Evolutionary conservation across 1,284 basidiomycete species (phyloP).

Genomic region (Ceratorhiza oryzae-sativae): DNA sequence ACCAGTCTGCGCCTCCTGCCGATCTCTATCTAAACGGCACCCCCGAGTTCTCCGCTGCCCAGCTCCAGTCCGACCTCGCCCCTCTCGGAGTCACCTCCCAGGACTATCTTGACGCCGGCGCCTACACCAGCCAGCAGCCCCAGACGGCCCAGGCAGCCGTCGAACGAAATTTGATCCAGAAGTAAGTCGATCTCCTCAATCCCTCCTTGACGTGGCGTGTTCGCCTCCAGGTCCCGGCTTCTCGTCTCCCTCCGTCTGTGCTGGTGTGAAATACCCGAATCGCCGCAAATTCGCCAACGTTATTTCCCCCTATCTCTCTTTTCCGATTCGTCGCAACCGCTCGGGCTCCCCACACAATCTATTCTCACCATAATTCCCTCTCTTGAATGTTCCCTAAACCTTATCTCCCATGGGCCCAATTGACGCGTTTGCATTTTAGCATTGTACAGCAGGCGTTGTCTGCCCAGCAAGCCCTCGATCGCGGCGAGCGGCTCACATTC

Average conservation of each 20-base stretch:
- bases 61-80: conserved; percentile 11
- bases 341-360: background rate
- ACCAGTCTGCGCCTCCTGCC: background rate
- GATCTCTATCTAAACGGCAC: conserved; percentile 13
- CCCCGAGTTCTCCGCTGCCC: background rate
- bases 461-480: conserved; percentile 32
- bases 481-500: conserved; percentile 26
- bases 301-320: conserved; percentile 30
- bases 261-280: conserved; percentile 9
- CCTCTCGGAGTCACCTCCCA: background rate
- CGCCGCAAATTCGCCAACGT: conserved; percentile 19
- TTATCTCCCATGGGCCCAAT: conserved; percentile 17
- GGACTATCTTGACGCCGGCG: conserved; percentile 14
- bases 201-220: conserved; percentile 20
- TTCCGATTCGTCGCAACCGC: conserved; percentile 1
- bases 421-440: conserved; percentile 21
- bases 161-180: conserved; percentile 25
- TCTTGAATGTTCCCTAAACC: conserved; percentile 8
- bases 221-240: conserved; percentile 1
- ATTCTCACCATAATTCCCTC: background rate
- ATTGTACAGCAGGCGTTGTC: conserved; percentile 35
- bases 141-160: background rate
- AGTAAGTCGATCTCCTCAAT: conserved; percentile 29
- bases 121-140: conserved; percentile 4
- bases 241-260: background rate